Evolutionary conservation across 2,329 filamentous ascomycete species (phyloP).

Genomic region (Passalora sequoiae): DNA sequence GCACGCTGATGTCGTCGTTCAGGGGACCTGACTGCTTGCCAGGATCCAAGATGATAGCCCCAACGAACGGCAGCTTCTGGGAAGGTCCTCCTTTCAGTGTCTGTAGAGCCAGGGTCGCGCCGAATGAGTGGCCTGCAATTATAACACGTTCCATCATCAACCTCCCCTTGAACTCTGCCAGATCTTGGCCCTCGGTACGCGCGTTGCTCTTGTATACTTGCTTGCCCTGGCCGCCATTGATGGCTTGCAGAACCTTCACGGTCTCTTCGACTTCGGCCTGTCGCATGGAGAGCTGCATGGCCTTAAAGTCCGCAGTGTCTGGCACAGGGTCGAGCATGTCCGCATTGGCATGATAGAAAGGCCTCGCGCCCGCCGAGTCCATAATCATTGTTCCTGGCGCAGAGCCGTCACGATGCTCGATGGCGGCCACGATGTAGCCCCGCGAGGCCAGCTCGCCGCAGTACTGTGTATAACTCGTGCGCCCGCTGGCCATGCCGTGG

Average conservation of each 20-base stretch:
- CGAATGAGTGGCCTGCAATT: constrained; percentile 61
- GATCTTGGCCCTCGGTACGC: constrained; percentile 44
- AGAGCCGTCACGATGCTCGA: constrained; percentile 46
- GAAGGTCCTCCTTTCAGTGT: constrained; percentile 50
- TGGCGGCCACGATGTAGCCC: constrained; percentile 43
- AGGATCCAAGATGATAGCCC: constrained; percentile 60
- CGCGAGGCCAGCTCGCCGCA: constrained; percentile 44
- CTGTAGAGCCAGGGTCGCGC: constrained; percentile 59
- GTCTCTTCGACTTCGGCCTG: constrained; percentile 45
- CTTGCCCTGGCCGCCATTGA: constrained; percentile 37
- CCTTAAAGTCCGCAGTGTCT: constrained; percentile 36
- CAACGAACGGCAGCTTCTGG: constrained; percentile 46
- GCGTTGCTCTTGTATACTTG: constrained; percentile 42
- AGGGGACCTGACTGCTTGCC: constrained; percentile 60
- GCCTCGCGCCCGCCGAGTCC: constrained; percentile 31
- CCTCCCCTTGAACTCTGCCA: constrained; percentile 49
- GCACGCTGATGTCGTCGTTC: constrained; percentile 55
- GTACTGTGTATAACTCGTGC: constrained; percentile 44
- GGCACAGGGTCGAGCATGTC: constrained; percentile 31
- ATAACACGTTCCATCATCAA: constrained; percentile 54
- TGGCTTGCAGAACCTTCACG: constrained; percentile 37
- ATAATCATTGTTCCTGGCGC: constrained; percentile 42
- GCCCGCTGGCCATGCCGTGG: constrained; percentile 44
- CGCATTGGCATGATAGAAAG: constrained; percentile 37
- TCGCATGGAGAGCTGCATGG: constrained; percentile 41